Conservation (phyloP, 176 grass and related monocot genomes). For the Miscanthus lutarioriparius region DNA sequence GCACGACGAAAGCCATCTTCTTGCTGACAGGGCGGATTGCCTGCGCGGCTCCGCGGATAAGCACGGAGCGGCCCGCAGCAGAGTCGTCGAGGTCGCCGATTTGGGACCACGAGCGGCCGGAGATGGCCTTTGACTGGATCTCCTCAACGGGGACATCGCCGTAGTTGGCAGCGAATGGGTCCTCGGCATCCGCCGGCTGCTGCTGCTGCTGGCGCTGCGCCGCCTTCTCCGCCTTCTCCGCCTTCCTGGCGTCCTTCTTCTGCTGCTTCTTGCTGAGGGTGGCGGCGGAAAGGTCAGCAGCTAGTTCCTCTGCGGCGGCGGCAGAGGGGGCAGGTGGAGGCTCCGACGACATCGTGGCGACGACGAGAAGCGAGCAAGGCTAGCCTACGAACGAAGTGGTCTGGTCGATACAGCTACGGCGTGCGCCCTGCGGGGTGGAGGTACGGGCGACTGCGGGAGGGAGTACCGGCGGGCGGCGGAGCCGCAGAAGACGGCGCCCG, state of each 20-base stretch:
- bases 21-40: constrained; percentile 72
- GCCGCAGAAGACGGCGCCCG: too few relatives aligned
- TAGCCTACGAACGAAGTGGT: not conserved
- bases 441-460: too few relatives aligned
- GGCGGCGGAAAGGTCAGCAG: not conserved
- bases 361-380: not conserved
- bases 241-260: constrained; percentile 86
- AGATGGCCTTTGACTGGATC: constrained; percentile 78
- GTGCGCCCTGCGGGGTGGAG: too few relatives aligned
- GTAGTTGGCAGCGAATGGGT: constrained; percentile 60
- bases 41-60: constrained; percentile 71
- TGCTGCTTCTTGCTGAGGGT: constrained; percentile 60
- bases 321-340: not conserved
- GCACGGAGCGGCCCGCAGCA: constrained; percentile 45
- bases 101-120: constrained; percentile 56
- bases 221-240: constrained; percentile 74
- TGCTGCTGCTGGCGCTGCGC: constrained; percentile 56
- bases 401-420: not conserved
- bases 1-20: constrained; percentile 94
- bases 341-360: constrained; percentile 49
- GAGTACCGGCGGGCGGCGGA: too few relatives aligned
- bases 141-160: constrained; percentile 70
- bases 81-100: constrained; percentile 43
- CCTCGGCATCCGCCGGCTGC: constrained; percentile 23
- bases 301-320: not conserved